Evolutionary conservation across 2,329 filamentous ascomycete genomes (phyloP), one percentile per base, ranked within the genome.

Genomic region (Fusarium virguliforme): DNA sequence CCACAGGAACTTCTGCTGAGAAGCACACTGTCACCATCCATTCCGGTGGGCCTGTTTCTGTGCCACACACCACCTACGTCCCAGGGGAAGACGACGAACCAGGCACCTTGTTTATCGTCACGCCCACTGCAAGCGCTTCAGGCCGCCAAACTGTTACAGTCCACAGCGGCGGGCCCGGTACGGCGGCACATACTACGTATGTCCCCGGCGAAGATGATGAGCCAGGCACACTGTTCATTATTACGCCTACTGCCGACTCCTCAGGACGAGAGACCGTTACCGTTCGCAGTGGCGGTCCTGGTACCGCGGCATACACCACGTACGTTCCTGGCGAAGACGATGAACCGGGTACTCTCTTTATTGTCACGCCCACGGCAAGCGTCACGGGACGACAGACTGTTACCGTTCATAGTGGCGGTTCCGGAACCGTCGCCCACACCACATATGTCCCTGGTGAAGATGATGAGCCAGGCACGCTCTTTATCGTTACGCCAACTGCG

Each of bases 301-400:
- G 22, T 0, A 55, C 57, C 0, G 50, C 48, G 1, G 18, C 48
- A 0, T 15, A 53, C 4, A 57, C 64, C 2, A 43, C 59, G 4
- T 41, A 70, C 12, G 26, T 37, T 0, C 63, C 67, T 1, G 22
- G 24, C 0, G 38, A 54, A 0, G 38, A 57, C 0, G 63, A 55
- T 1, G 62, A 53, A 1, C 43, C 67, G 1, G 67, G 62, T 0
- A 67, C 67, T 1, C 18, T 70, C 3, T 38, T 70, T 0, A 32
- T 69, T 1, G 41, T 66, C 4, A 69, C 67, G 0, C 67, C 67
- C 2, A 70, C 66, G 4, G 18, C 38, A 9, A 12, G 10, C 4
- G n/a, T 50, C 4, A 7, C 50, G 7, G 50, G 32, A 13, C 18
- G 50, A 10, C 30, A 34, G 0, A 54, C 32, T 8, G 51, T 54